A percentile compares a stretch with the other conserved stretches of the same genome.
Evolutionary conservation across 2,329 filamentous ascomycete species (phyloP).

Genomic region (Hypoxylon sp.): DNA sequence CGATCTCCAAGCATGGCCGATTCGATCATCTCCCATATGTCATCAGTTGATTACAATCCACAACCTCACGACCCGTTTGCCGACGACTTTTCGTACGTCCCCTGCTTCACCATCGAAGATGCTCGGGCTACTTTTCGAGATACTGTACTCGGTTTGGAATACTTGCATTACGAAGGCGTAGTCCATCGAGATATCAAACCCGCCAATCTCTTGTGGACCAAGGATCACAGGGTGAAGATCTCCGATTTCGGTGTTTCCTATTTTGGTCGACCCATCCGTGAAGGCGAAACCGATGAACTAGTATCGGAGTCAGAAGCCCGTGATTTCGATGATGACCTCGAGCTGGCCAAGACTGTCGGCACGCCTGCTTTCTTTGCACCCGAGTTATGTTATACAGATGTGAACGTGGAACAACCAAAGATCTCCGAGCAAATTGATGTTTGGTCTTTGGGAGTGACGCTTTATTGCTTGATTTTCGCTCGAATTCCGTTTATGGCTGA

Average conservation of each 20-base stretch:
- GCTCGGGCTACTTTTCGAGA: constrained; percentile 90
- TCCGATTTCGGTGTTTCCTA: constrained; percentile 99
- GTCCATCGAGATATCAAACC: constrained; percentile 90
- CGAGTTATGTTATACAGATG: constrained; percentile 91
- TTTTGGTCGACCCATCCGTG: constrained; percentile 87
- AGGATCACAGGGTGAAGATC: constrained; percentile 91
- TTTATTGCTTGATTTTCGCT: constrained; percentile 95
- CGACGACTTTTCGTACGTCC: constrained; percentile 93
- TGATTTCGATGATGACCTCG: constrained; percentile 92
- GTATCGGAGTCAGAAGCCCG: constrained; percentile 85
- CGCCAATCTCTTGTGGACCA: constrained; percentile 91
- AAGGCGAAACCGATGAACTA: constrained; percentile 83
- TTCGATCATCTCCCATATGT: constrained; percentile 80
- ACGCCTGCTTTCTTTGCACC: constrained; percentile 98
- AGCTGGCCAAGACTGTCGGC: constrained; percentile 97
- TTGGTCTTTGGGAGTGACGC: constrained; percentile 95
- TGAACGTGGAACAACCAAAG: constrained; percentile 77
- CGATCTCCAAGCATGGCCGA: constrained; percentile 86
- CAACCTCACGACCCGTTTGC: constrained; percentile 77
- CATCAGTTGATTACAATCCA: constrained; percentile 72
- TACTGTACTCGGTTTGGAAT: constrained; percentile 92
- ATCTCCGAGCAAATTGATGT: constrained; percentile 96
- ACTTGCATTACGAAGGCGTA: constrained; percentile 89
- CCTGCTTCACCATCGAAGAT: constrained; percentile 88
- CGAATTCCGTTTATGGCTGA: constrained; percentile 94